A percentile compares a stretch with the other conserved stretches of the same genome.
Conservation (phyloP, 2,329 filamentous ascomycete species). For the Paramyrothecium roridum region DNA sequence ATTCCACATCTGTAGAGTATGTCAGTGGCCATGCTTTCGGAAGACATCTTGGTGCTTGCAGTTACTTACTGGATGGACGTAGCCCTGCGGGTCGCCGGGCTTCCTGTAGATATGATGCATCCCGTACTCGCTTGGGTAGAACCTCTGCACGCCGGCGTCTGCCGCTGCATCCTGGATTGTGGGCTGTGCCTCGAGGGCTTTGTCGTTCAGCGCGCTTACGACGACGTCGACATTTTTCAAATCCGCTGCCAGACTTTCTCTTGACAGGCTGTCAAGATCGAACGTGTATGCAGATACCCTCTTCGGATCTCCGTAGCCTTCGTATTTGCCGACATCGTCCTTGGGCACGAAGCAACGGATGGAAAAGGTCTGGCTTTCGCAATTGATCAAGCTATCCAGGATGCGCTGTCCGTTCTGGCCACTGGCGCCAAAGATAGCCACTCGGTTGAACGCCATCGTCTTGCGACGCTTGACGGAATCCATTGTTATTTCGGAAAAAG, state of each 20-base stretch:
- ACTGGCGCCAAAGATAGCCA: neutral
- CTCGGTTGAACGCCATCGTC: neutral
- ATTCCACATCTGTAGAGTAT: neutral
- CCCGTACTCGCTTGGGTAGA: neutral
- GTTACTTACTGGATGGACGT: neutral
- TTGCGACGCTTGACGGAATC: neutral
- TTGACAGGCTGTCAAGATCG: neutral
- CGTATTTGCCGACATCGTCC: neutral
- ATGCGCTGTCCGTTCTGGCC: neutral
- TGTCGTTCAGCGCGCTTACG: neutral
- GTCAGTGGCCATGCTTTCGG: neutral
- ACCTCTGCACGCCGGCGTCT: neutral
- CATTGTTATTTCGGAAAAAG: neutral
- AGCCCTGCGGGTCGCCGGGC: neutral
- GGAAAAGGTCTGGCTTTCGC: neutral
- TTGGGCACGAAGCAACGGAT: neutral
- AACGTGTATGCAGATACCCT: neutral
- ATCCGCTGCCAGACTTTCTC: neutral
- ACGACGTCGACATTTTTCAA: neutral
- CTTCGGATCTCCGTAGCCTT: neutral
- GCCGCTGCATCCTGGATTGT: neutral
- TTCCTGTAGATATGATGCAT: conserved; percentile 1
- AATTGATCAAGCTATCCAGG: neutral
- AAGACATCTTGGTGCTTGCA: neutral
- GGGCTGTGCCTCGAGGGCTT: neutral